Conservation (phyloP, 805 yeast species). For the Candida arabinofermentans region DNA sequence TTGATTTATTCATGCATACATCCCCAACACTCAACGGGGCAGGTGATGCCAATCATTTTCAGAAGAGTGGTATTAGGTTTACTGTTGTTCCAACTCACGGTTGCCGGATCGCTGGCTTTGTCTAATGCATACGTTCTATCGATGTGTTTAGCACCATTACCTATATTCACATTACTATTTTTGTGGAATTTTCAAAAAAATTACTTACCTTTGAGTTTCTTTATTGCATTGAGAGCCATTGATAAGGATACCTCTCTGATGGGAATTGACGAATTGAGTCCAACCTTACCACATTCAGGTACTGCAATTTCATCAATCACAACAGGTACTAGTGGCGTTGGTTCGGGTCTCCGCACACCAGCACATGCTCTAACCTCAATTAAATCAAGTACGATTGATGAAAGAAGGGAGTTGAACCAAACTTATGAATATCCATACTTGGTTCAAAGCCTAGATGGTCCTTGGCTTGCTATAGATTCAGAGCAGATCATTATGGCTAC, state of each 20-base stretch:
- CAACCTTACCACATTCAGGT: constrained; percentile 1
- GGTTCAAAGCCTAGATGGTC: constrained; percentile 72
- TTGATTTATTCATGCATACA: constrained; percentile 87
- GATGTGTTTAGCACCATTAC: constrained; percentile 68
- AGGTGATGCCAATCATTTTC: constrained; percentile 90
- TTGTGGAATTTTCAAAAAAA: constrained; percentile 80
- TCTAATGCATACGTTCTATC: constrained; percentile 79
- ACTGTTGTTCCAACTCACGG: constrained; percentile 80
- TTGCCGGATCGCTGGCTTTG: constrained; percentile 81
- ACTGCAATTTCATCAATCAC: background rate
- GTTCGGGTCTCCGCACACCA: constrained; percentile 4
- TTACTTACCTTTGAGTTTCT: constrained; percentile 74
- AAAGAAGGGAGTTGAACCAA: constrained; percentile 65
- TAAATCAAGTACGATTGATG: constrained; percentile 61
- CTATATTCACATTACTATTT: constrained; percentile 59
- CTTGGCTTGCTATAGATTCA: constrained; percentile 71
- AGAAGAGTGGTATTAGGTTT: constrained; percentile 80
- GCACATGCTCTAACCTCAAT: constrained; percentile 14
- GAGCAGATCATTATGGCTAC: constrained; percentile 48
- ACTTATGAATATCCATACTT: constrained; percentile 77
- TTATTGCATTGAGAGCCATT: constrained; percentile 84
- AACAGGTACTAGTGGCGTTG: background rate
- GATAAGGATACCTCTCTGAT: constrained; percentile 6
- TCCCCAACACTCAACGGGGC: constrained; percentile 95
- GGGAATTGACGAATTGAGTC: background rate